These are phyloP conservation scores for Olyra latifolia DNA, from an alignment of 176 grass and related monocot genomes.

Conservation along the genomic window DNA sequence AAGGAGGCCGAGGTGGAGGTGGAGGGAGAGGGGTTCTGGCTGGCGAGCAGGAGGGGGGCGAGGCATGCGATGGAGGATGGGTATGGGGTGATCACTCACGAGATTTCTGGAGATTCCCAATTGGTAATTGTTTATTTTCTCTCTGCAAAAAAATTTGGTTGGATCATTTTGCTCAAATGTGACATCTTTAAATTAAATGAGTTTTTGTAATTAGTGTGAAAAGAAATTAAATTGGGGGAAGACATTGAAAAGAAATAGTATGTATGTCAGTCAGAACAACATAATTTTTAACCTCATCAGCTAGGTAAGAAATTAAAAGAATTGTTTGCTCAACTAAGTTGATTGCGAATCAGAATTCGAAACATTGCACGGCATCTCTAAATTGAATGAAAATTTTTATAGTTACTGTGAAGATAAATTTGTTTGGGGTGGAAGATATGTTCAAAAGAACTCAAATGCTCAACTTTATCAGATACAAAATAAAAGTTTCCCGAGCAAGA, in stretches of 20 bases:
- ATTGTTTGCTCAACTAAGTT: not conserved
- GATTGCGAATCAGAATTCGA: not conserved
- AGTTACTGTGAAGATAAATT: not conserved
- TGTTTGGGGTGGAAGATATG: not conserved
- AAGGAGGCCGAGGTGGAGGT: conserved; percentile 31
- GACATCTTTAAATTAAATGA: no score
- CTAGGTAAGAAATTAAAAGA: not conserved
- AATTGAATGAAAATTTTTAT: not conserved
- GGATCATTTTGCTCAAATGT: not conserved
- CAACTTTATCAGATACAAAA: no score
- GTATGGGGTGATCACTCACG: conserved; percentile 38
- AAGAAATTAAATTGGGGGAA: no score
- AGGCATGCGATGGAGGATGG: conserved; percentile 86
- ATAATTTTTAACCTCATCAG: no score
- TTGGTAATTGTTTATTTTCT: conserved; percentile 44
- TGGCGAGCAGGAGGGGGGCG: conserved; percentile 60
- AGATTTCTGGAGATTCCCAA: conserved; percentile 33
- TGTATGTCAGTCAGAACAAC: no score
- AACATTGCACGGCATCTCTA: not conserved
- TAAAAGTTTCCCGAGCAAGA: no score
- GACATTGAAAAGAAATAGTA: no score
- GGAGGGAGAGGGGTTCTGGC: conserved; percentile 53
- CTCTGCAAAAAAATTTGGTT: not conserved
- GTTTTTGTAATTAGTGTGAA: no score
- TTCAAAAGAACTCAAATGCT: not conserved